phyloP scores from a whole-genome alignment of 176 grass and related monocot species.

The Avena atlantica region DNA sequence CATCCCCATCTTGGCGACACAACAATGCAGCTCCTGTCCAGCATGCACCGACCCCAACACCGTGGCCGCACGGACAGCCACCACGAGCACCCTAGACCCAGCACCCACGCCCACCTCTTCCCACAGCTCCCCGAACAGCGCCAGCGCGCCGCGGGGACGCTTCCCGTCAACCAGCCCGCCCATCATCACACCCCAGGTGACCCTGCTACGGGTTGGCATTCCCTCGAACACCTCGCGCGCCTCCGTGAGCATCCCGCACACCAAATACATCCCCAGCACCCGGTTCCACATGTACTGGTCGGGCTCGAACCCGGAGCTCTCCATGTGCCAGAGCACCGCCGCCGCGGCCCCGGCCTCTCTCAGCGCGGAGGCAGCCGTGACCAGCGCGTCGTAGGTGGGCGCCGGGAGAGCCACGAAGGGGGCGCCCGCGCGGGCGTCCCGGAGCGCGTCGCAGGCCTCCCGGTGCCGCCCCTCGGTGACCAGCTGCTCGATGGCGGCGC shows the following conservation, averaged over 20 bases:
- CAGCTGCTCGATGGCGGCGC: slow-evolving; percentile 56
- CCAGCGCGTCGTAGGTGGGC: slow-evolving; percentile 64
- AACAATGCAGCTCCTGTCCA: slow-evolving; percentile 74
- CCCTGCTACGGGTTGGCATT: slow-evolving; percentile 53
- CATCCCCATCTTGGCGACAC: slow-evolving; percentile 59
- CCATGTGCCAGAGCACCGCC: slow-evolving; percentile 65
- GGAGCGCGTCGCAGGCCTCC: slow-evolving; percentile 74
- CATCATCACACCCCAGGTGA: slow-evolving; percentile 70
- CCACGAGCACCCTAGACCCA: slow-evolving; percentile 56
- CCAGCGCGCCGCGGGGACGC: slow-evolving; percentile 48
- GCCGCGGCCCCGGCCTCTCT: slow-evolving; percentile 49
- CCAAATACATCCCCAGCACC: slow-evolving; percentile 54
- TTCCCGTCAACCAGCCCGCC: slow-evolving; percentile 61
- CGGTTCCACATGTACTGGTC: slow-evolving; percentile 68
- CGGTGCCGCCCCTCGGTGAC: slow-evolving; percentile 51
- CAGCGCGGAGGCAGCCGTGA: slow-evolving; percentile 53
- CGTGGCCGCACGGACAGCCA: slow-evolving; percentile 52
- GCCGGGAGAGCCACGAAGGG: slow-evolving; percentile 34
- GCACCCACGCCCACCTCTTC: background rate
- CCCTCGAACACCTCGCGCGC: slow-evolving; percentile 69
- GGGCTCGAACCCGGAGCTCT: slow-evolving; percentile 51
- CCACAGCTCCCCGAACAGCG: slow-evolving; percentile 62
- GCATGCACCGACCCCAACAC: slow-evolving; percentile 22
- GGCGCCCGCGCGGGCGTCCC: slow-evolving; percentile 34
- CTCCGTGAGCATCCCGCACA: slow-evolving; percentile 66